Base-by-base conservation (phyloP, 495 filamentous ascomycete genomes). In the Articulospora tetracladia region DNA sequence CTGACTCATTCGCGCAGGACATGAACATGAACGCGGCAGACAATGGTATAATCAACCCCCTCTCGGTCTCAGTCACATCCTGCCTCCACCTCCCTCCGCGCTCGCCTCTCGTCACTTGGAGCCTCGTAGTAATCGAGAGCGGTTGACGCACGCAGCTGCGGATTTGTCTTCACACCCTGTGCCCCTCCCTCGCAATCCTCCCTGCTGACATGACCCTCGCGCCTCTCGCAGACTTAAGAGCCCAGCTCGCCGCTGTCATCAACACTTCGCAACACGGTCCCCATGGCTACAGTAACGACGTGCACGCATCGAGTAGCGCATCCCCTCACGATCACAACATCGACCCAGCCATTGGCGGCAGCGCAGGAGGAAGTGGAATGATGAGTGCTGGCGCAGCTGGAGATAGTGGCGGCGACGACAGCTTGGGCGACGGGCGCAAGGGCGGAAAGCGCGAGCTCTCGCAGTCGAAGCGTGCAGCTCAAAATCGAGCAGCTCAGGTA, bases 401-500 rank as follows among this genome's bases (percentile, higher is more conserved):
- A 26, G 67, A 67, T 47, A 58, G 51, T n/a, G 62, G 63, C 52
- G 68, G 59, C 36, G 65, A 65, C 41, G 59, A 67, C 30, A 65
- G 51, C 22, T 22, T 63, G 60, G 62, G 61, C 54, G 53, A 66
- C 32, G 65, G 65, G 3, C 61, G 63, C 25, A 66, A 66, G 58
- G 73, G 74, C 8, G 86, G 86, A 30, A 96, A 97, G 75, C 82
- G 94, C 46, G 94, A 97, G 74, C 75, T 98, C 51, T 96, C 92
- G 23, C 92, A 91, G 15, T 94, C 91, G 47, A 98, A 98, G 76
- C 86, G 94, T 62, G 94, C 94, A 20, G 94, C 95, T 41, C 94
- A 98, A 72, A 98, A 98, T 68, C 81, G 94, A 66, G 94, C 94
- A 65, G 94, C 94, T 49, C 94, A 98, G 87, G 94, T 97, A 82